Evolutionary conservation across 192 early-diverging fungal genomes (phyloP), one percentile per base, ranked within the genome.

Genomic region (Coemansia sp.): DNA sequence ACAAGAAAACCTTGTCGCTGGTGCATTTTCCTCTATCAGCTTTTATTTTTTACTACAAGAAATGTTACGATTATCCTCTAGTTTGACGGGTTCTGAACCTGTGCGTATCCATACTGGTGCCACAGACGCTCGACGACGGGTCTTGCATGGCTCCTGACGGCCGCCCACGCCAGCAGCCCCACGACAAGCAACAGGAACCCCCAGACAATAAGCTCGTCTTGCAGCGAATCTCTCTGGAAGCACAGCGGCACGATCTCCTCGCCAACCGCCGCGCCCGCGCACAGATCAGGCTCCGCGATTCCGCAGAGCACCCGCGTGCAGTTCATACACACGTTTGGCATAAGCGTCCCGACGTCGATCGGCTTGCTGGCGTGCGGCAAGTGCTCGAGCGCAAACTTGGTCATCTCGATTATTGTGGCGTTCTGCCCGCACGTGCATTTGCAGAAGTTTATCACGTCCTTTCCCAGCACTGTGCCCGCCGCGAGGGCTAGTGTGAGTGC

Each of bases 321-420:
- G 68, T 84, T 84, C 81, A 84, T 84, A 36, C 81, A 84, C 52
- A 76, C 77, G 46, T 76, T 84, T 0, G 81, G 81, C 65, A 71
- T 60, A 46, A 84, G 62, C 34, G 81, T 84, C 39, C 64, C 73
- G 0, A 72, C 64, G 65, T 84, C 81, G 43, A 84, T 78, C 3
- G 81, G 81, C 67, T 75, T 36, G 65, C 69, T 76, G 12, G 77
- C 73, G 48, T 84, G 76, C 11, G 81, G 81, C 56, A 84, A 52
- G 24, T 78, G 76, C 60, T 63, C 56, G 16, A 84, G 77, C 24
- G 73, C 81, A 52, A 71, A 78, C 62, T 20, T 55, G 7, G 81
- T 84, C 56, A 84, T 43, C 57, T 84, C 81, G 11, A 84, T 64
- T 57, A 84, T 76, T 6, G 81, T 78, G 6, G 81, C 66, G 60